phyloP scores from a whole-genome alignment of 2,329 filamentous ascomycete genomes.

The Xylaria sp. region DNA sequence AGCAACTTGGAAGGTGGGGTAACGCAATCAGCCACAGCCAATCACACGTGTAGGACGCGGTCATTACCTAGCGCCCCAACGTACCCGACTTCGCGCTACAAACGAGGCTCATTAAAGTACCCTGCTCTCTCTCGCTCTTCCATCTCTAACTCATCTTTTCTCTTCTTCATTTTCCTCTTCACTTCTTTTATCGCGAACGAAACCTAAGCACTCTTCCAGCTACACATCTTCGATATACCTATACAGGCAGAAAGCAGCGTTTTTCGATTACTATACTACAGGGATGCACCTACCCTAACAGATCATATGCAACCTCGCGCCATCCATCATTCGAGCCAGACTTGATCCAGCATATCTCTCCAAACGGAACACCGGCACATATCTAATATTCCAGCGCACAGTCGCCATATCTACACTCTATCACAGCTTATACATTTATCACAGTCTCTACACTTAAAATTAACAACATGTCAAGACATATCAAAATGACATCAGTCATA shows the following conservation, averaged over 20 bases:
- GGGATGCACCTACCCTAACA: background rate
- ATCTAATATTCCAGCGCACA: background rate
- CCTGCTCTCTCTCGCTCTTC: background rate
- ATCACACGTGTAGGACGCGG: constrained; percentile 32
- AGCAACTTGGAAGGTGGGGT: constrained; percentile 34
- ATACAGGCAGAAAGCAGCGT: background rate
- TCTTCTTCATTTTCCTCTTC: background rate
- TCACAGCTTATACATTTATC: background rate
- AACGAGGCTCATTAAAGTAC: background rate
- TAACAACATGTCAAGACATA: background rate
- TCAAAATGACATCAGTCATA: background rate
- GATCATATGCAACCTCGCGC: background rate
- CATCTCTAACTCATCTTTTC: background rate
- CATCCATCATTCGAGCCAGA: no score
- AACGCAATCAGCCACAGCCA: constrained; percentile 3
- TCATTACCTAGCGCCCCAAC: background rate
- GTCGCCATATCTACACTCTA: background rate
- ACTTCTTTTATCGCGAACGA: background rate
- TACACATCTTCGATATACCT: background rate
- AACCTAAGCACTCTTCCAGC: background rate
- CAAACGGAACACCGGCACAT: background rate
- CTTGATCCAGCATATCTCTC: background rate
- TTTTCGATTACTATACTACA: background rate
- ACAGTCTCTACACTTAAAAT: background rate
- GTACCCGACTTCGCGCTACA: constrained; percentile 23